Conservation (phyloP, 345 rosid genomes). For the Jatropha curcas region DNA sequence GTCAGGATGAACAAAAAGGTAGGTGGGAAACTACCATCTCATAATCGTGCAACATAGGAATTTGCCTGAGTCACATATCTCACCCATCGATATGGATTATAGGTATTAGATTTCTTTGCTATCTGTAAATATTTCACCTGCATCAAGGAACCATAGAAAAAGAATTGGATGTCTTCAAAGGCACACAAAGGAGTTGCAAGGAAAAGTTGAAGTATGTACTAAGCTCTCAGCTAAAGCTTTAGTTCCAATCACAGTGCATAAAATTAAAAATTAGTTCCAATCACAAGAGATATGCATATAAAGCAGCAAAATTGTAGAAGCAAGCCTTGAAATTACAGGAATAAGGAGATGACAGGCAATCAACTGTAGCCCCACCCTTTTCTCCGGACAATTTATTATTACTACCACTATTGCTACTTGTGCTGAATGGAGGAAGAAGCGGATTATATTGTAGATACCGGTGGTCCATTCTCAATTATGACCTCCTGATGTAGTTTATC, state of each 20-base stretch:
- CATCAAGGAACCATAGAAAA: constrained; percentile 20
- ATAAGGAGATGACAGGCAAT: neutral
- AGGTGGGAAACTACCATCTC: neutral
- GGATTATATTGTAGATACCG: neutral
- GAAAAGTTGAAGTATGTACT: neutral
- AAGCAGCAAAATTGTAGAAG: neutral
- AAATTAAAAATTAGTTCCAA: neutral
- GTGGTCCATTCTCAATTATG: neutral
- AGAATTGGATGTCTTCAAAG: neutral
- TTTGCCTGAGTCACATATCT: constrained; percentile 98
- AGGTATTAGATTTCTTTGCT: constrained; percentile 77
- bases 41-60: constrained; percentile 86
- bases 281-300: neutral
- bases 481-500: too few species aligned
- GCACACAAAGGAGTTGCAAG: neutral
- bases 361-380: constrained; percentile 2
- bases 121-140: constrained; percentile 99
- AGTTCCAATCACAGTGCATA: neutral
- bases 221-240: neutral
- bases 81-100: constrained; percentile 98
- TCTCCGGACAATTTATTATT: too few species aligned
- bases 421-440: neutral
- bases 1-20: neutral
- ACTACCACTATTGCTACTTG: neutral
- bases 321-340: neutral